phyloP scores from a whole-genome alignment of 1,284 basidiomycete species.

The Cryptococcus deneoformans region DNA sequence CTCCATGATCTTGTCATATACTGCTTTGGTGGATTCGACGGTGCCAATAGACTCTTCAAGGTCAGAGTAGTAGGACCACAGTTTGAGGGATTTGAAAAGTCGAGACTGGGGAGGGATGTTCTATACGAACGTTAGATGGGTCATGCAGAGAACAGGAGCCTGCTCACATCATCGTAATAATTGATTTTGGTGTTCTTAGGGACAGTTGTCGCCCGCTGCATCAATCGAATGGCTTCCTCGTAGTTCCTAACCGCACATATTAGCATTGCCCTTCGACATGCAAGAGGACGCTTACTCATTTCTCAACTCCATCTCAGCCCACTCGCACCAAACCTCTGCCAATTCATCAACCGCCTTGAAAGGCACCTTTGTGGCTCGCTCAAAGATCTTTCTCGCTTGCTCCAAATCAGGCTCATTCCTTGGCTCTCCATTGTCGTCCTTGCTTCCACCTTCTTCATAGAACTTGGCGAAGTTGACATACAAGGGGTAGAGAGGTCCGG shows the following conservation, averaged over 20 bases:
- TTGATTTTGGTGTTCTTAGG: conserved; percentile 88
- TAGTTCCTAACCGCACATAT: conserved; percentile 67
- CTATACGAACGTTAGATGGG: conserved; percentile 2
- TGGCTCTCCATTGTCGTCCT: conserved; percentile 56
- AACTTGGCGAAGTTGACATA: conserved; percentile 97
- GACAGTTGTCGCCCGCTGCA: conserved; percentile 91
- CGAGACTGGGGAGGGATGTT: conserved; percentile 85
- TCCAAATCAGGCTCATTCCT: conserved; percentile 73
- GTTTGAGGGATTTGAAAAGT: conserved; percentile 95
- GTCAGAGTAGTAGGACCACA: conserved; percentile 99
- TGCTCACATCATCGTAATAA: conserved; percentile 89
- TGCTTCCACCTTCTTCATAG: conserved; percentile 89
- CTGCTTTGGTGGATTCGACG: conserved; percentile 85
- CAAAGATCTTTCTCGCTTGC: conserved; percentile 85
- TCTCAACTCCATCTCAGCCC: conserved; percentile 97
- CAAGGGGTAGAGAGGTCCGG: conserved; percentile 84
- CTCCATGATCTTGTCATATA: conserved; percentile 97
- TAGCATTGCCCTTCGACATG: not conserved
- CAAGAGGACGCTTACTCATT: conserved; percentile 67
- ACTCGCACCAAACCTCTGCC: conserved; percentile 98
- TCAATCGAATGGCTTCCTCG: conserved; percentile 87
- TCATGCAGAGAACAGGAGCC: not conserved
- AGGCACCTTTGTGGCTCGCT: conserved; percentile 86
- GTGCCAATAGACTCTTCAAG: conserved; percentile 95
- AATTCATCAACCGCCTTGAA: conserved; percentile 97